Evolutionary conservation across 495 filamentous ascomycete genomes (phyloP).

Genomic region (Aspergillus saccharolyticus): DNA sequence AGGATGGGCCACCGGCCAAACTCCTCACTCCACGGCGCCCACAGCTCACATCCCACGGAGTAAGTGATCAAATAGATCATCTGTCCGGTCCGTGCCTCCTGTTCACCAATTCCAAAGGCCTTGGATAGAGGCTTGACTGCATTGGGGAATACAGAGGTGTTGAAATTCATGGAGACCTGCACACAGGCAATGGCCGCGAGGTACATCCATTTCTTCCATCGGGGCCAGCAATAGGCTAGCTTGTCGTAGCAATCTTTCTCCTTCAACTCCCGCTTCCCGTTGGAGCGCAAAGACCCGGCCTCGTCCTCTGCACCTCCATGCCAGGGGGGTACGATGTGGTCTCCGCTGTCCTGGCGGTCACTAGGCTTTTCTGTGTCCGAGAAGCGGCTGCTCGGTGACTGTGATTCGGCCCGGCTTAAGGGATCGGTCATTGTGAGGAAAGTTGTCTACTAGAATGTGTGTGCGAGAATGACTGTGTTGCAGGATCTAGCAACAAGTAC

Average conservation of each 20-base stretch:
- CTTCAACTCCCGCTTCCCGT: slow-evolving; percentile 55
- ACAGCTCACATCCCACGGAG: slow-evolving; percentile 73
- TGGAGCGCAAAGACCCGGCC: slow-evolving; percentile 10
- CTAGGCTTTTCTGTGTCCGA: not conserved
- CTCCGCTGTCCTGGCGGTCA: not conserved
- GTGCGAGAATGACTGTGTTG: not conserved
- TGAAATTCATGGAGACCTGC: slow-evolving; percentile 77
- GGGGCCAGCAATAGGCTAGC: slow-evolving; percentile 58
- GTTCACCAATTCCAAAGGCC: slow-evolving; percentile 56
- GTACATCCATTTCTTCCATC: slow-evolving; percentile 70
- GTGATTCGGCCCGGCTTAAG: not conserved
- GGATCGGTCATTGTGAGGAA: not conserved
- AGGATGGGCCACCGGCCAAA: slow-evolving; percentile 66
- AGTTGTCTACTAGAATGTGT: not conserved
- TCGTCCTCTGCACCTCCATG: not conserved
- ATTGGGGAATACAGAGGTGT: slow-evolving; percentile 34
- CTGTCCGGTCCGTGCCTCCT: slow-evolving; percentile 58
- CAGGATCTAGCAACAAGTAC: not conserved
- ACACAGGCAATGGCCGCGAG: slow-evolving; percentile 65
- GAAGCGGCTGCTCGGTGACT: not conserved
- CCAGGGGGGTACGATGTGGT: not conserved
- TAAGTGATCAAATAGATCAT: slow-evolving; percentile 68
- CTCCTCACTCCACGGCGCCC: slow-evolving; percentile 78
- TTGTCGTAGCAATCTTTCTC: slow-evolving; percentile 60
- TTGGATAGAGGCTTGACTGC: slow-evolving; percentile 51